phyloP scores from a whole-genome alignment of 768 basidiomycete genomes.

The Xerocomus brunneocitrinus region DNA sequence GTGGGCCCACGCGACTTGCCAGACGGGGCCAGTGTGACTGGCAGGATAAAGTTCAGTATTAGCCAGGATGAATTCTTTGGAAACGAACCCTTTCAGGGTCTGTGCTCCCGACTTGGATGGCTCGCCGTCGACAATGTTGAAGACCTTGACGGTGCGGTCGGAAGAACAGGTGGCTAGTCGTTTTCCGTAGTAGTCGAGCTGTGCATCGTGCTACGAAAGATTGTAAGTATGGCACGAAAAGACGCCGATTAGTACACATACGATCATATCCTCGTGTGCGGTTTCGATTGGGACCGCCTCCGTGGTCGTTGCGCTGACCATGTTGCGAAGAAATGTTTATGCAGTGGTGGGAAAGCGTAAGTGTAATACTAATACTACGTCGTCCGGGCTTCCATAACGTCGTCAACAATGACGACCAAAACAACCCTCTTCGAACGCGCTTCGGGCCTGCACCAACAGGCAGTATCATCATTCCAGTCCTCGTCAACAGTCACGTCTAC shows the following conservation, averaged over 20 bases:
- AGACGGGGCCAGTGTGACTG: slow-evolving; percentile 95
- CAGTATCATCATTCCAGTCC: slow-evolving; percentile 44
- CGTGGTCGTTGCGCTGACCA: slow-evolving; percentile 41
- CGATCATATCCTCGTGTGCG: slow-evolving; percentile 98
- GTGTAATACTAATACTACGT: not conserved
- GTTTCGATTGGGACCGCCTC: slow-evolving; percentile 89
- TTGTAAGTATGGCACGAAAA: not conserved
- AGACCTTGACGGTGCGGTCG: slow-evolving; percentile 91
- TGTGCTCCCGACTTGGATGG: slow-evolving; percentile 63
- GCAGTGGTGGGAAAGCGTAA: not conserved
- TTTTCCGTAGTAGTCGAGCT: slow-evolving; percentile 96
- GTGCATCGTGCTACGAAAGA: slow-evolving; percentile 83
- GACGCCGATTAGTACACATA: slow-evolving; percentile 30
- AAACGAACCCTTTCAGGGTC: slow-evolving; percentile 72
- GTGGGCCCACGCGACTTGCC: slow-evolving; percentile 98
- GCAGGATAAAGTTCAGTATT: not conserved
- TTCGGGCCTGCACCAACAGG: slow-evolving; percentile 41
- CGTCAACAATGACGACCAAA: not conserved
- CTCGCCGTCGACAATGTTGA: slow-evolving; percentile 90
- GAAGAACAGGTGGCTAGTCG: slow-evolving; percentile 95
- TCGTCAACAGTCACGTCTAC: slow-evolving; percentile 40
- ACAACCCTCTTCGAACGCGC: slow-evolving; percentile 40
- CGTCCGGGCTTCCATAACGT: no score
- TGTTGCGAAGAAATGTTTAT: not conserved
- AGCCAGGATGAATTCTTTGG: not conserved